Evolutionary conservation across 2,329 filamentous ascomycete species (phyloP).

Genomic region (Cordyceps cicadae): DNA sequence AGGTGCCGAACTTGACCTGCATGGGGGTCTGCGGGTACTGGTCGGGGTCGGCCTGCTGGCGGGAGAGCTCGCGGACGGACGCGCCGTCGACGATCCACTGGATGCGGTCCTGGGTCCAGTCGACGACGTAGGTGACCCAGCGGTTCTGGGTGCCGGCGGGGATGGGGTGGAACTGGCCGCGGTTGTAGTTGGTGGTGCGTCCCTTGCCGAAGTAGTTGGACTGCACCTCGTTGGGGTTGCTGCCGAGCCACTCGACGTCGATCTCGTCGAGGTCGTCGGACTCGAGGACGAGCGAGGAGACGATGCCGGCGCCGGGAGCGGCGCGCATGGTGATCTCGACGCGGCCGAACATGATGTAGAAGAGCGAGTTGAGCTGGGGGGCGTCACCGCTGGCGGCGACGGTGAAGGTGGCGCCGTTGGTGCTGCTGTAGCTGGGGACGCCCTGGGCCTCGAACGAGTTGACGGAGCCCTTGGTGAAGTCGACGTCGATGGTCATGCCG

Average conservation of each 20-base stretch:
- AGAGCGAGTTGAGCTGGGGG: slow-evolving; percentile 78
- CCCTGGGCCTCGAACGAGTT: slow-evolving; percentile 69
- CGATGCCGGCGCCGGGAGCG: slow-evolving; percentile 82
- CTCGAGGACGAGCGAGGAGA: slow-evolving; percentile 84
- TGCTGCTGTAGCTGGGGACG: slow-evolving; percentile 58
- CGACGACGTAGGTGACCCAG: slow-evolving; percentile 81
- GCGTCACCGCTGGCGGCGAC: slow-evolving; percentile 71
- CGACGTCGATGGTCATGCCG: slow-evolving; percentile 71
- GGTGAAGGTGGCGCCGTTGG: slow-evolving; percentile 71
- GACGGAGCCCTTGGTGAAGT: slow-evolving; percentile 72
- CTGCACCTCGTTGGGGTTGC: slow-evolving; percentile 70
- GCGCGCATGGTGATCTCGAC: slow-evolving; percentile 80
- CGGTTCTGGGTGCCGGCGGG: slow-evolving; percentile 58
- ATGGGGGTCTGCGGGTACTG: slow-evolving; percentile 95
- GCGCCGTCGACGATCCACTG: slow-evolving; percentile 78
- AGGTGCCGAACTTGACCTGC: slow-evolving; percentile 85
- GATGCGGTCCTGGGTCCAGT: slow-evolving; percentile 82
- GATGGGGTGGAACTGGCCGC: slow-evolving; percentile 68
- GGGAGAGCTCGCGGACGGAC: slow-evolving; percentile 66
- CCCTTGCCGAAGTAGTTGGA: slow-evolving; percentile 97
- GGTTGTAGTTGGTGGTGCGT: slow-evolving; percentile 74
- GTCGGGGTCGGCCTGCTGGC: slow-evolving; percentile 55
- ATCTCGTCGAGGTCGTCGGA: slow-evolving; percentile 93
- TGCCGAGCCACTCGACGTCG: slow-evolving; percentile 92
- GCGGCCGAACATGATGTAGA: slow-evolving; percentile 99